Evolutionary conservation across 352 stramenopile genomes (phyloP).

Genomic region (Globisporangium emineosum): DNA sequence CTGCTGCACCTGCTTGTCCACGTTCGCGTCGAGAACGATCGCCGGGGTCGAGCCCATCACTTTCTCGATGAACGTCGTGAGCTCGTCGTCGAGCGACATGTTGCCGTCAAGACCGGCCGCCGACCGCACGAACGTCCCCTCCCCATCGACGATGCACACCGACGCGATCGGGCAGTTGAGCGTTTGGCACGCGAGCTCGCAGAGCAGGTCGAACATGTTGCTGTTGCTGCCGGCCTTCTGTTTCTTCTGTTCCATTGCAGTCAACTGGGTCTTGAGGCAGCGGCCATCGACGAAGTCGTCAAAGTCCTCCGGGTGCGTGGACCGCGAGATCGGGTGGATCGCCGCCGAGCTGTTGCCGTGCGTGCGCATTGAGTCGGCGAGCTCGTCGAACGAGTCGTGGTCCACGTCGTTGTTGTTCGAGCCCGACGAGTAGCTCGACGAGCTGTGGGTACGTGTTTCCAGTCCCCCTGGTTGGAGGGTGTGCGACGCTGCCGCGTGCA

Average conservation of each 20-base stretch:
- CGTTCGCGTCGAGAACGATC: slow-evolving; percentile 68
- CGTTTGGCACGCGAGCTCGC: slow-evolving; percentile 79
- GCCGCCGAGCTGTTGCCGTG: slow-evolving; percentile 31
- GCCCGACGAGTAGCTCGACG: slow-evolving; percentile 23
- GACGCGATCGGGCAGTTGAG: slow-evolving; percentile 76
- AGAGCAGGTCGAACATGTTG: slow-evolving; percentile 82
- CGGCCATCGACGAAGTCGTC: slow-evolving; percentile 63
- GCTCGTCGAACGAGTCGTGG: slow-evolving; percentile 28
- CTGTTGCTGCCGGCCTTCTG: slow-evolving; percentile 37
- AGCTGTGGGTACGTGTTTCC: slow-evolving; percentile 23
- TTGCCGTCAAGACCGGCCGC: slow-evolving; percentile 48
- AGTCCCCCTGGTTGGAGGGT: not conserved
- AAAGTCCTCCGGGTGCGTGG: slow-evolving; percentile 34
- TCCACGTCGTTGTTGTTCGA: slow-evolving; percentile 23
- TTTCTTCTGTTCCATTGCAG: slow-evolving; percentile 53
- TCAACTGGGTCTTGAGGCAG: slow-evolving; percentile 52
- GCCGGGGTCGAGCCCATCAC: slow-evolving; percentile 76
- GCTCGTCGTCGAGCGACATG: slow-evolving; percentile 47
- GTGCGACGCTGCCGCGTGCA: not conserved
- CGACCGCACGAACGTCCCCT: slow-evolving; percentile 48
- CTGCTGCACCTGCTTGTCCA: slow-evolving; percentile 62
- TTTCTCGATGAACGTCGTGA: slow-evolving; percentile 67
- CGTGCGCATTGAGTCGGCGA: slow-evolving; percentile 14
- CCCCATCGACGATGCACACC: slow-evolving; percentile 61
- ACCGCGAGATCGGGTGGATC: slow-evolving; percentile 31